Evolutionary conservation across 495 filamentous ascomycete genomes (phyloP), one percentile per base, ranked within the genome.

Genomic region (Aspergillus leporis): DNA sequence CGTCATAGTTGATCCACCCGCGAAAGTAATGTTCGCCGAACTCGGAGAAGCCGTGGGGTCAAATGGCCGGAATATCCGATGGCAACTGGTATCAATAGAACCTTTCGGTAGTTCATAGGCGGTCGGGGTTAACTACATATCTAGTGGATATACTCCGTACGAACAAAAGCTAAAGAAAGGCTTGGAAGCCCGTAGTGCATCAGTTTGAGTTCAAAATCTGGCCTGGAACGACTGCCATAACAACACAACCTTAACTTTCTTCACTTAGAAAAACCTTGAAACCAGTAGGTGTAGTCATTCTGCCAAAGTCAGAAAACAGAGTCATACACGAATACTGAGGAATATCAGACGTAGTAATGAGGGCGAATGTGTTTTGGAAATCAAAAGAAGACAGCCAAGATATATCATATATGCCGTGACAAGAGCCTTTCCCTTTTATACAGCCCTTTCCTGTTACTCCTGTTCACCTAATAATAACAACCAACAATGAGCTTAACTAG

Each of bases 1-100:
- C 16, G 10, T 2, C 10, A 21, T 7, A 43, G 5, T 43, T 14
- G 40, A n/a, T 43, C 40, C 40, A 43, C 40, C 16, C 5, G 13
- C n/a, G 4, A 19, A 19, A 18, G n/a, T 43, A 2, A 14, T 10
- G 7, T n/a, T 23, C 43, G 23, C 56, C 56, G 60, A 58, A 13
- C 22, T 53, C 57, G 61, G 61, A 60, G 54, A 57, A 53, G 41
- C 61, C 61, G 61, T 40, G 16, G 9, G 30, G 21, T 23, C 9
- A 14, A 50, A 51, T 16, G 21, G 19, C 53, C 61, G 61, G 61
- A 12, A 31, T 53, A 54, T 64, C 61, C 56, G 56, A 46, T 49
- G 18, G 3, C 10, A 14, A 36, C 19, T n/a, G 22, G 4, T 45
- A 18, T 18, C 5, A 30, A 51, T 51, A 25, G 9, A 50, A 28